Percentiles rank a stretch among this genome's conserved stretches.
Evolutionary conservation across 169 alveolate species (phyloP).

Genomic region (Eimeria acervulina): DNA sequence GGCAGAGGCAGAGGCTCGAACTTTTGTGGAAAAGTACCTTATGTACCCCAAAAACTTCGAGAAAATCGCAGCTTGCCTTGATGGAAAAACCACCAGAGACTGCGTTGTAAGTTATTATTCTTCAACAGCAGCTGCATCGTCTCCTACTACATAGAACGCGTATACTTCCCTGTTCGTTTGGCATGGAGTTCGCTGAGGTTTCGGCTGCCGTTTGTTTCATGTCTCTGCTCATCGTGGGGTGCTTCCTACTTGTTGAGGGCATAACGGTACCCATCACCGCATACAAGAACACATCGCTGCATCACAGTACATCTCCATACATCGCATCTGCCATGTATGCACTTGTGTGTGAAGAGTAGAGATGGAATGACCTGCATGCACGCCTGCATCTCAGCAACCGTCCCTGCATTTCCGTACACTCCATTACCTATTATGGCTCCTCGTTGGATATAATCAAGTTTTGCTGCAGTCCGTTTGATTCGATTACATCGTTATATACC

Average conservation of each 20-base stretch:
- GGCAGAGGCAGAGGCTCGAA: slow-evolving; percentile 90
- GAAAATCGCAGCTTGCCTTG: slow-evolving; percentile 92
- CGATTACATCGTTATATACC: neutral
- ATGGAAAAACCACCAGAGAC: slow-evolving; percentile 91
- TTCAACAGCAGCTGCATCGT: neutral
- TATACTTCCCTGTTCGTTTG: neutral
- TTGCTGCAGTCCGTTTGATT: neutral
- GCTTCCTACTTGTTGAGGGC: neutral
- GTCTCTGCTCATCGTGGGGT: neutral
- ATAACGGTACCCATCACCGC: neutral
- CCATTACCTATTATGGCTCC: neutral
- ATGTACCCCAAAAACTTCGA: slow-evolving; percentile 94
- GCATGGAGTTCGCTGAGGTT: neutral
- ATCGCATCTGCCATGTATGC: neutral
- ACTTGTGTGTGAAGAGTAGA: neutral
- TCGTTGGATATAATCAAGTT: neutral
- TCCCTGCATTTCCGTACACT: neutral
- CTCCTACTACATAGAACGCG: neutral
- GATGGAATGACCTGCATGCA: neutral
- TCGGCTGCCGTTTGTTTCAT: neutral
- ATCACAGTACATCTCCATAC: neutral
- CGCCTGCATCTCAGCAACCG: neutral
- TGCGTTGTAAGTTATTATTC: slow-evolving; percentile 87
- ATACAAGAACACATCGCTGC: neutral
- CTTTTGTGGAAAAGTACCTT: slow-evolving; percentile 91